These are phyloP conservation scores for Heterococcus sp. DNA, from an alignment of 108 stramenopile species.

Conservation along the genomic window DNA sequence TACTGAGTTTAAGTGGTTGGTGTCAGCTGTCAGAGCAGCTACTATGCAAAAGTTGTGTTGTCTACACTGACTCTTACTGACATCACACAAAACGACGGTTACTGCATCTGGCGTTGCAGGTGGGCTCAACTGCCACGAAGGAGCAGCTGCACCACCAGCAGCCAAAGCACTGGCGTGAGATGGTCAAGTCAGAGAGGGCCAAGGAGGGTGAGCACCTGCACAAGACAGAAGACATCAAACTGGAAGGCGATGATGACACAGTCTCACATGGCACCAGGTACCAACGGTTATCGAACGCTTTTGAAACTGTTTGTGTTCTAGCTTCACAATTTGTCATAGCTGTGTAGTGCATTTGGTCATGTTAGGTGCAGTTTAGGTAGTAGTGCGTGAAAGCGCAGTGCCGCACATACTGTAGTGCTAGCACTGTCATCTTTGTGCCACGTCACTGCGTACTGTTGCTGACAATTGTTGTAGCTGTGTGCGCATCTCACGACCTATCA, in stretches of 20 bases:
- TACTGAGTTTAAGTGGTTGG: too few relatives aligned
- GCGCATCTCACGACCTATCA: too few relatives aligned
- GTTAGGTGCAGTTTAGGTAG: neutral
- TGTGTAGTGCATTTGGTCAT: neutral
- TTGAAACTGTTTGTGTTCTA: neutral
- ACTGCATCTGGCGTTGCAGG: too few relatives aligned
- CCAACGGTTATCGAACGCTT: neutral
- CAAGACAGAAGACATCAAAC: neutral
- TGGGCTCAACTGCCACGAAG: neutral
- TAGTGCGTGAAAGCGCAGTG: neutral
- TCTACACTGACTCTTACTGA: too few relatives aligned
- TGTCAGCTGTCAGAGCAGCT: too few relatives aligned
- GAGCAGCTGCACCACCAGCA: neutral
- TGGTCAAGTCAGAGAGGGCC: neutral
- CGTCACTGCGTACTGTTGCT: too few relatives aligned
- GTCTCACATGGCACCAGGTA: neutral
- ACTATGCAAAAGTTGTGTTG: too few relatives aligned
- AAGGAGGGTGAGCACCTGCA: neutral
- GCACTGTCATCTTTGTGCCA: too few relatives aligned
- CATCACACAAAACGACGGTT: too few relatives aligned
- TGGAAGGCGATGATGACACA: neutral
- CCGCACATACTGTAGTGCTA: neutral
- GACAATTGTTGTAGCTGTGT: too few relatives aligned
- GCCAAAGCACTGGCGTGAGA: neutral
- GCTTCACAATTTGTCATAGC: too few relatives aligned